A percentile compares a stretch with the other conserved stretches of the same genome.
Conservation (phyloP, 345 rosid species). For the Citrus cavaleriei region DNA sequence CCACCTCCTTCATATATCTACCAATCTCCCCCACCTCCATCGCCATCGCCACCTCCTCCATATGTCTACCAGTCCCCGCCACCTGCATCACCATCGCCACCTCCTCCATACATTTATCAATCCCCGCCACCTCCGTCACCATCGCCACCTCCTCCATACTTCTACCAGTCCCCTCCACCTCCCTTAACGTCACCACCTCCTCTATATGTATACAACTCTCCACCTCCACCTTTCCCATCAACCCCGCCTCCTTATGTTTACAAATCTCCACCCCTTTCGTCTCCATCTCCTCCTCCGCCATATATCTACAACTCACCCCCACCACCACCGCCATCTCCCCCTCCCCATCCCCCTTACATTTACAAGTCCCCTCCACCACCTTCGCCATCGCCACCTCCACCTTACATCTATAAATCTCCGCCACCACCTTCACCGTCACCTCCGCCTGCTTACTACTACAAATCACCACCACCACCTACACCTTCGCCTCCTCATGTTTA, state of each 20-base stretch:
- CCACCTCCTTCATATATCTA: neutral
- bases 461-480: neutral
- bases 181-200: neutral
- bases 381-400: neutral
- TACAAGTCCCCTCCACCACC: constrained; percentile 9
- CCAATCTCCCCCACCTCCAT: neutral
- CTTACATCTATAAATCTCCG: neutral
- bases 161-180: neutral
- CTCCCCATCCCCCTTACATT: neutral
- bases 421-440: neutral
- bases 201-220: neutral
- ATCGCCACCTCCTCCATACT: neutral
- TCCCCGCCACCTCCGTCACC: neutral
- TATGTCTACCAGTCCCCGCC: neutral
- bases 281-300: neutral
- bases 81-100: neutral
- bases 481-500: constrained; percentile 1
- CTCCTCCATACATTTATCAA: neutral
- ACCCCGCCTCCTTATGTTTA: neutral
- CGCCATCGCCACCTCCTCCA: neutral
- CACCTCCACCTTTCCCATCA: neutral
- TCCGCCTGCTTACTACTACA: neutral
- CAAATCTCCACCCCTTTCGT: neutral
- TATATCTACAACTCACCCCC: neutral
- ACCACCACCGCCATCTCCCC: neutral